A percentile compares a stretch with the other conserved stretches of the same genome.
Evolutionary conservation across 2,329 filamentous ascomycete genomes (phyloP).

Genomic region (Penicillium sp.): DNA sequence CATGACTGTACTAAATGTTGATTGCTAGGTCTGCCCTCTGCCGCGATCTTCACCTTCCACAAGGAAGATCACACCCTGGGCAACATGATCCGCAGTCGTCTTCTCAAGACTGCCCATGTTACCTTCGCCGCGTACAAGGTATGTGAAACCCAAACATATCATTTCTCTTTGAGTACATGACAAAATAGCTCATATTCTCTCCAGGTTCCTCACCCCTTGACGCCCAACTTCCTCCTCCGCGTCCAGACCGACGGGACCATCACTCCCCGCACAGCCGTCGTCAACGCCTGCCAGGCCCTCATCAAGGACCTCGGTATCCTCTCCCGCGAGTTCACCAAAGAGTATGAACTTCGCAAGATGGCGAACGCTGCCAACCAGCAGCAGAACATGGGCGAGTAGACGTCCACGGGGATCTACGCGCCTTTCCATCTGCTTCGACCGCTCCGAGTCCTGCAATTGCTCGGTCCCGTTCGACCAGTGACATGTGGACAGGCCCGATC

Average conservation of each 20-base stretch:
- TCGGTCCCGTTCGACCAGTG: slow-evolving; percentile 12
- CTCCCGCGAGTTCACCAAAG: slow-evolving; percentile 83
- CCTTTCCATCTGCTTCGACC: not conserved
- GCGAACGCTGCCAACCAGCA: slow-evolving; percentile 57
- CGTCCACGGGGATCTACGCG: not conserved
- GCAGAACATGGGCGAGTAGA: slow-evolving; percentile 25
- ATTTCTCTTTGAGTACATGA: not conserved
- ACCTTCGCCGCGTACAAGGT: slow-evolving; percentile 89
- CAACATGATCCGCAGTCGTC: slow-evolving; percentile 79
- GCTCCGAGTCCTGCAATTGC: not conserved
- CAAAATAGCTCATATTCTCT: slow-evolving; percentile 1
- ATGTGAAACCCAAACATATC: slow-evolving; percentile 22
- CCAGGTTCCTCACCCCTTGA: slow-evolving; percentile 42
- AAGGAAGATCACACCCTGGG: slow-evolving; percentile 97
- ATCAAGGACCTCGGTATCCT: slow-evolving; percentile 75
- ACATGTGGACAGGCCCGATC: slow-evolving; percentile 18
- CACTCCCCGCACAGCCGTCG: slow-evolving; percentile 80
- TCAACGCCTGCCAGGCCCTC: slow-evolving; percentile 73
- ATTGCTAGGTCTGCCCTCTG: slow-evolving; percentile 76
- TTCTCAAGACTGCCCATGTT: slow-evolving; percentile 78
- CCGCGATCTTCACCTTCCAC: slow-evolving; percentile 89
- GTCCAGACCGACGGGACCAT: slow-evolving; percentile 87
- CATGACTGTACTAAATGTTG: not conserved
- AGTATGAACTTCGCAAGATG: slow-evolving; percentile 85
- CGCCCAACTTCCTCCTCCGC: slow-evolving; percentile 61